Evolutionary conservation across 441 rosid genomes (phyloP), one percentile per base, ranked within the genome.

Genomic region (Cnidoscolus chayamansa): DNA sequence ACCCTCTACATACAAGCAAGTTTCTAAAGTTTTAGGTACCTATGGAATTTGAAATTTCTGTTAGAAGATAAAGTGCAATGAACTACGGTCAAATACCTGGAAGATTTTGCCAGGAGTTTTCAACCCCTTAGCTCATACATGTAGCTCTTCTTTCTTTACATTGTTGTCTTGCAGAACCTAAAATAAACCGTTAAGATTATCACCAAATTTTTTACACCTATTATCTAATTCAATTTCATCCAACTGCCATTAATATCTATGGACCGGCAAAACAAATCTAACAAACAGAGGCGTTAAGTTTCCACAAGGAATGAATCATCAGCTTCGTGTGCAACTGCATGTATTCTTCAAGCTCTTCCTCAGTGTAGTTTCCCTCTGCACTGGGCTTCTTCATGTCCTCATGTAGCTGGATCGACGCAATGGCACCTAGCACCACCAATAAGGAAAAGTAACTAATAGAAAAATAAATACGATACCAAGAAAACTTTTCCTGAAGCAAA

Each of bases 251-350:
- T 50, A 80, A 65, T 40, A 72, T 79, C 25, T 66, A 72, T n/a
- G 50, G 79, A 74, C 55, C 58, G 77, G 79, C 31, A 72, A 82
- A 79, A 82, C 75, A 78, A 94, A 92, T 93, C 80, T 89, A 97
- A 84, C 97, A 94, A 85, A 94, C 97, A 63, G 83, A 92, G 73
- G 87, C 97, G 30, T 94, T 92, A 75, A 94, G 97, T 81, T 94
- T 94, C 97, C 97, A 94, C 71, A 92, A 81, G n/a, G 97, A 94
- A 85, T 92, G 97, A 75, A 83, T 86, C 98, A 92, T 92, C 86
- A 89, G 80, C 78, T 93, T 89, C 79, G 92, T 92, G 83, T 92
- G 95, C 69, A 96, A 79, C 75, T 88, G 86, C 84, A 90, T 82
- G 71, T 89, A 94, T 64, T 81, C 90, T 83, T 92, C 97, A 79